A percentile compares a stretch with the other conserved stretches of the same genome.
Conservation (phyloP, 352 stramenopile species). For the Phytophthora crassamura region DNA sequence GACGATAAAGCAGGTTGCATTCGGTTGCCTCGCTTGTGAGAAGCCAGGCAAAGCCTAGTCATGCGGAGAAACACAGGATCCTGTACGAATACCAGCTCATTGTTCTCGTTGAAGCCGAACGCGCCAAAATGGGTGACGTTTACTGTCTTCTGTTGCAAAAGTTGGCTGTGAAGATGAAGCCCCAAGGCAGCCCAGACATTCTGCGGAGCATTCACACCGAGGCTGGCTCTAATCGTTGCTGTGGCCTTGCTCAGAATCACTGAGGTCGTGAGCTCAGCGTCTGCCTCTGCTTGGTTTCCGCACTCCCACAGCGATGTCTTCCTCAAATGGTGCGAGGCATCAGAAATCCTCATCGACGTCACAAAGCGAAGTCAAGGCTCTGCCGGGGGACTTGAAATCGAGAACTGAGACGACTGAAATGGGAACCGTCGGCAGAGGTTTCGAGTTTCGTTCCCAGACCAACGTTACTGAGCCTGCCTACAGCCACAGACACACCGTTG, state of each 20-base stretch:
- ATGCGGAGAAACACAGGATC: constrained; percentile 49
- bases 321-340: constrained; percentile 19
- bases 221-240: constrained; percentile 35
- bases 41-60: constrained; percentile 44
- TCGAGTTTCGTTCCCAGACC: background rate
- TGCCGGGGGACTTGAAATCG: constrained; percentile 1
- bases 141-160: constrained; percentile 34
- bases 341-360: constrained; percentile 25
- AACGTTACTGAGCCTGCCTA: no score
- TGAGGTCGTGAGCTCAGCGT: constrained; percentile 30
- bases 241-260: constrained; percentile 55
- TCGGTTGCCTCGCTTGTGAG: constrained; percentile 23
- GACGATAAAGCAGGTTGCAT: constrained; percentile 30
- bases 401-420: constrained; percentile 18
- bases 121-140: constrained; percentile 45
- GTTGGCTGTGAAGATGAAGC: constrained; percentile 40
- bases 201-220: constrained; percentile 39
- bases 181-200: constrained; percentile 52
- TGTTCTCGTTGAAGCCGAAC: constrained; percentile 45
- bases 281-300: constrained; percentile 22
- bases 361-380: background rate
- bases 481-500: no score
- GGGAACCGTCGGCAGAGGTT: constrained; percentile 34
- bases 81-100: constrained; percentile 50
- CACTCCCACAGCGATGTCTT: constrained; percentile 23